phyloP scores from a whole-genome alignment of 2,329 filamentous ascomycete species.

The Huntiella savannae region DNA sequence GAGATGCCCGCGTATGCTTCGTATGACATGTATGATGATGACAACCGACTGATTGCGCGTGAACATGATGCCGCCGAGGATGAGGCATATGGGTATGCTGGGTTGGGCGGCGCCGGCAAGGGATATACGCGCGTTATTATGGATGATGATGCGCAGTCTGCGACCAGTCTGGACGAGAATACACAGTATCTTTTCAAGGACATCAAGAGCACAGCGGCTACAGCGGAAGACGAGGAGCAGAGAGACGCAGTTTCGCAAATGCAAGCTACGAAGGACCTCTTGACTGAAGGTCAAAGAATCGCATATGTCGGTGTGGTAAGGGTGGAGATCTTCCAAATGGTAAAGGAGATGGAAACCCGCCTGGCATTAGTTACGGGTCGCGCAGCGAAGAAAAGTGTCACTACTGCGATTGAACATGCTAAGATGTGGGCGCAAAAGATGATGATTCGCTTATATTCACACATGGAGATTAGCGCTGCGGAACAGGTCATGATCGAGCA shows the following conservation, averaged over 20 bases:
- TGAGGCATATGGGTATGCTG: constrained; percentile 48
- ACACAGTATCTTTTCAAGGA: constrained; percentile 90
- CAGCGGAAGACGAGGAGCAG: constrained; percentile 59
- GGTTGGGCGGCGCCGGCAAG: constrained; percentile 74
- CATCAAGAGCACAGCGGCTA: constrained; percentile 35
- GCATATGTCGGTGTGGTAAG: constrained; percentile 87
- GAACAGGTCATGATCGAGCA: constrained; percentile 99
- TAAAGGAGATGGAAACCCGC: constrained; percentile 39
- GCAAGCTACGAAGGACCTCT: constrained; percentile 83
- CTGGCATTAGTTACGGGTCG: constrained; percentile 25
- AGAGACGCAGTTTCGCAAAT: constrained; percentile 77
- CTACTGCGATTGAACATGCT: constrained; percentile 53
- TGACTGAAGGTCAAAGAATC: constrained; percentile 89
- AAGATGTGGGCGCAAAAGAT: constrained; percentile 97
- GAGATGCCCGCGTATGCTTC: constrained; percentile 83
- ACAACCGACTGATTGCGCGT: constrained; percentile 68
- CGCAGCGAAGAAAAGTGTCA: constrained; percentile 51
- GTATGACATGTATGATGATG: constrained; percentile 91
- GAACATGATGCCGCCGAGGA: constrained; percentile 57
- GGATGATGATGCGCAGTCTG: constrained; percentile 85
- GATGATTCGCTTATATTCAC: constrained; percentile 83
- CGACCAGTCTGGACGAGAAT: constrained; percentile 92
- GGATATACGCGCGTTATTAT: constrained; percentile 90
- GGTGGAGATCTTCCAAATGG: constrained; percentile 61
- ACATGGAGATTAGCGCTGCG: constrained; percentile 85